Evolutionary conservation across 2,329 filamentous ascomycete species (phyloP).

Genomic region (Fusarium zealandicum): DNA sequence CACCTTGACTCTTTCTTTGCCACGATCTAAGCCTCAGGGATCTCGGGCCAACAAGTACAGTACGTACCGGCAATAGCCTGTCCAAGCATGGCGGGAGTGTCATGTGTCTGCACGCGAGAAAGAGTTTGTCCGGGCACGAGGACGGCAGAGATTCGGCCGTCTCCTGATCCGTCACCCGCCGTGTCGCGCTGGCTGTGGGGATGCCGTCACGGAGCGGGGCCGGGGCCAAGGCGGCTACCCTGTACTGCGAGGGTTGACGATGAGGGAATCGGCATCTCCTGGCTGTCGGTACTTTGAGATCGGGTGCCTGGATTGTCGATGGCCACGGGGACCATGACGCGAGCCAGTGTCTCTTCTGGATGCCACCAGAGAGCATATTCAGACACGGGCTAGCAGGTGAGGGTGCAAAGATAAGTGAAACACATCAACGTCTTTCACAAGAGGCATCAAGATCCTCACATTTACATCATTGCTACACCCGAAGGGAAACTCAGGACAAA

Average conservation of each 20-base stretch:
- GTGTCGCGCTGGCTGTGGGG: constrained; percentile 20
- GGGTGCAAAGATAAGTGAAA: background rate
- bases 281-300: background rate
- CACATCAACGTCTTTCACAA: background rate
- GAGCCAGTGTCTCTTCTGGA: background rate
- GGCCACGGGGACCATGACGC: background rate
- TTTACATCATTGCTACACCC: constrained; percentile 4
- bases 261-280: background rate
- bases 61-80: constrained; percentile 12
- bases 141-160: constrained; percentile 26
- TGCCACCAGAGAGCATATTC: background rate
- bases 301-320: background rate
- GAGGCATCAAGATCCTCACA: constrained; percentile 11
- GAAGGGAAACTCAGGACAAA: background rate
- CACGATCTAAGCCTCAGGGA: constrained; percentile 5
- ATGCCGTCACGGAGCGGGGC: constrained; percentile 31
- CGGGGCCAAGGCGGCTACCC: constrained; percentile 26
- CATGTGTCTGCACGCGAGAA: constrained; percentile 14
- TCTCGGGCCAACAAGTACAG: constrained; percentile 3
- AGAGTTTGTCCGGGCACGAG: constrained; percentile 14
- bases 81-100: constrained; percentile 9
- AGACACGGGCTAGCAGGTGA: background rate
- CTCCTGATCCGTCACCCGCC: constrained; percentile 33
- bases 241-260: constrained; percentile 8
- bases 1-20: constrained; percentile 33